A percentile compares a stretch with the other conserved stretches of the same genome.
phyloP scores from a whole-genome alignment of 345 rosid species.

The Salix koriyanagi region DNA sequence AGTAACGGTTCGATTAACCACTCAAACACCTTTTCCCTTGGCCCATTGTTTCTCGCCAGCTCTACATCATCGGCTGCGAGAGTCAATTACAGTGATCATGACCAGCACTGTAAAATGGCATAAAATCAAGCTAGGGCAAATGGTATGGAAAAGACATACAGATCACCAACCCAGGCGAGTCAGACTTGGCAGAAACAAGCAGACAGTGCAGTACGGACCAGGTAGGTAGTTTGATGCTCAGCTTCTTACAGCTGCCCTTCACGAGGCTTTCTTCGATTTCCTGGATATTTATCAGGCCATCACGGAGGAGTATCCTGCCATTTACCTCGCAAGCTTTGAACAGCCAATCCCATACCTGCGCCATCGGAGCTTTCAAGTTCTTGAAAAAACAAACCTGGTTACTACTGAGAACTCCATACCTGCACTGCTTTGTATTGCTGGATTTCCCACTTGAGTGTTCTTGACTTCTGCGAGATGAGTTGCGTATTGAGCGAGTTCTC shows the following conservation, averaged over 20 bases:
- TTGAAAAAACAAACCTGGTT: not conserved
- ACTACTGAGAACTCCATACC: conserved; percentile 30
- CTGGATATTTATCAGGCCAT: conserved; percentile 50
- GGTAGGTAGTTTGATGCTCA: conserved; percentile 53
- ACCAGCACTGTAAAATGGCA: not conserved
- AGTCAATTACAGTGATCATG: not conserved
- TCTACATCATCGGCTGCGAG: conserved; percentile 58
- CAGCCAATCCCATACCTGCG: conserved; percentile 88
- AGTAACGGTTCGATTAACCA: conserved; percentile 73
- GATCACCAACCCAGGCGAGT: conserved; percentile 62
- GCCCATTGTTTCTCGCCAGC: conserved; percentile 51
- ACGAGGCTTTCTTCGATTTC: conserved; percentile 62
- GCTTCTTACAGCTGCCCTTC: conserved; percentile 58
- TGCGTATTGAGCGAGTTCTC: conserved; percentile 38
- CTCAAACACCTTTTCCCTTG: conserved; percentile 59
- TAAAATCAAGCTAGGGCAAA: not conserved
- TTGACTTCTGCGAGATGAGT: conserved; percentile 49
- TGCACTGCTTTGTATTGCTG: conserved; percentile 64
- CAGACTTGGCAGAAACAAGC: conserved; percentile 57
- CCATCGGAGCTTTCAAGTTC: conserved; percentile 7
- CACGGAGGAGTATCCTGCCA: conserved; percentile 58
- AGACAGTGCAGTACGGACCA: conserved; percentile 76
- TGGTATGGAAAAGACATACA: conserved; percentile 37
- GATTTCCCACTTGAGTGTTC: conserved; percentile 53
- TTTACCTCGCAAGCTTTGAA: conserved; percentile 80